A percentile compares a stretch with the other conserved stretches of the same genome.
phyloP scores from a whole-genome alignment of 108 stramenopile genomes.

The Conticribra weissflogii region DNA sequence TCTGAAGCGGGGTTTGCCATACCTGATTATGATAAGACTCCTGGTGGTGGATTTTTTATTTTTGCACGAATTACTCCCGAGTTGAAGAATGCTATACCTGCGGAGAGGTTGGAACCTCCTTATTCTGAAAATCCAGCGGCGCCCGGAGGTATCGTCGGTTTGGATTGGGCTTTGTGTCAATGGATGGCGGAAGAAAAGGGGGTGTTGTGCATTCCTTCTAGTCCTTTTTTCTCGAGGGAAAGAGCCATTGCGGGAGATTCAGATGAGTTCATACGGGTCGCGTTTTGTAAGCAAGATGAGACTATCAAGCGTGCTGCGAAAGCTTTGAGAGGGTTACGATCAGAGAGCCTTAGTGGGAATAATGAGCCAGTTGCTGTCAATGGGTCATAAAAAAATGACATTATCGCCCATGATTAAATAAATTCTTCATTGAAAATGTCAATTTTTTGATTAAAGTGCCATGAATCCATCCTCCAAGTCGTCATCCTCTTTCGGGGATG shows the following conservation, averaged over 20 bases:
- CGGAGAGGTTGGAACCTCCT: conserved; percentile 37
- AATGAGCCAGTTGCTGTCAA: neutral
- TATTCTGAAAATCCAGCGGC: conserved; percentile 66
- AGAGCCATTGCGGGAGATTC: conserved; percentile 64
- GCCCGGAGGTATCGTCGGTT: conserved; percentile 72
- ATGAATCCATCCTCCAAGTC: conserved; percentile 62
- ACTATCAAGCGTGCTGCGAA: conserved; percentile 85
- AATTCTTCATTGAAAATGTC: neutral
- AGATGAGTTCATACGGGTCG: conserved; percentile 91
- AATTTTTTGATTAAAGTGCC: conserved; percentile 25
- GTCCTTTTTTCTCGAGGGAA: conserved; percentile 89
- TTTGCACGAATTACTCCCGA: conserved; percentile 84
- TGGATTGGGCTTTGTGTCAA: conserved; percentile 91
- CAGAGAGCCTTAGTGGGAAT: neutral
- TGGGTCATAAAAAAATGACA: neutral
- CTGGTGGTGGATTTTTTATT: conserved; percentile 96
- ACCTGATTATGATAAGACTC: conserved; percentile 73
- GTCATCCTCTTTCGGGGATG: conserved; percentile 29
- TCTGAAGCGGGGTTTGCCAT: conserved; percentile 76
- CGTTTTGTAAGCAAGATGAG: conserved; percentile 97
- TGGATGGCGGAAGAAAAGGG: conserved; percentile 93
- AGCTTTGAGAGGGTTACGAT: conserved; percentile 51
- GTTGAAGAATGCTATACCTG: conserved; percentile 57
- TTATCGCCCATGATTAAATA: neutral
- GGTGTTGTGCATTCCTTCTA: conserved; percentile 93